phyloP scores from a whole-genome alignment of 805 yeast species.

The Myxozyma monticola region DNA sequence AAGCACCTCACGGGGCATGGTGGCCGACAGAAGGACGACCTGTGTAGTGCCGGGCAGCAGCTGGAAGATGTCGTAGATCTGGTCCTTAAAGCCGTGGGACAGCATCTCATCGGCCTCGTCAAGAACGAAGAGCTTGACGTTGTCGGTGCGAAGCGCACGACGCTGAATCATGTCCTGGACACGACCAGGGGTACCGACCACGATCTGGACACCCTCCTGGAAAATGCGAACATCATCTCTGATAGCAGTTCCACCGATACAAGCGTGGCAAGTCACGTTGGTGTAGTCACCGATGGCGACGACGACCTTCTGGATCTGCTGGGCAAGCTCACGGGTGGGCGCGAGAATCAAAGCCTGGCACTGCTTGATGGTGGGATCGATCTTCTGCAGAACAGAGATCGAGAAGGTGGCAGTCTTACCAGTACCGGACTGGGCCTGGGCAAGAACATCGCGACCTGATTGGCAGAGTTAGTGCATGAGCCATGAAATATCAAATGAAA shows the following conservation, averaged over 20 bases:
- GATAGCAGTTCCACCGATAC: conserved; percentile 89
- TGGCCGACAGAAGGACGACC: conserved; percentile 93
- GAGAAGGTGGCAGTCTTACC: conserved; percentile 99
- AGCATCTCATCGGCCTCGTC: conserved; percentile 98
- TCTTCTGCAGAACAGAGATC: conserved; percentile 84
- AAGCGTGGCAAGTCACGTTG: conserved; percentile 83
- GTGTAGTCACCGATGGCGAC: conserved; percentile 82
- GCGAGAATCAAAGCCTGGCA: conserved; percentile 89
- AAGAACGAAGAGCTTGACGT: conserved; percentile 80
- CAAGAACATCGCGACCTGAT: conserved; percentile 77
- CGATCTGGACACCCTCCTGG: conserved; percentile 79
- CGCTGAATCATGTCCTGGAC: conserved; percentile 88
- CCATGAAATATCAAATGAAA: neutral
- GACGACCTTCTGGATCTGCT: conserved; percentile 87
- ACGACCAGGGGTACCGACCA: conserved; percentile 97
- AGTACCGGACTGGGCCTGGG: conserved; percentile 99
- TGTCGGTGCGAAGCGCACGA: conserved; percentile 68
- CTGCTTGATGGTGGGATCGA: conserved; percentile 70
- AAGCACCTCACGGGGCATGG: conserved; percentile 86
- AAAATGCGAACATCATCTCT: conserved; percentile 77
- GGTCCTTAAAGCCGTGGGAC: conserved; percentile 91
- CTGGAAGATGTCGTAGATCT: conserved; percentile 88
- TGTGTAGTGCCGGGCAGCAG: conserved; percentile 81
- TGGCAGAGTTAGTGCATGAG: neutral
- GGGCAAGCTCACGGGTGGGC: conserved; percentile 95